phyloP scores from a whole-genome alignment of 345 rosid genomes.

The Conringia planisiliqua region DNA sequence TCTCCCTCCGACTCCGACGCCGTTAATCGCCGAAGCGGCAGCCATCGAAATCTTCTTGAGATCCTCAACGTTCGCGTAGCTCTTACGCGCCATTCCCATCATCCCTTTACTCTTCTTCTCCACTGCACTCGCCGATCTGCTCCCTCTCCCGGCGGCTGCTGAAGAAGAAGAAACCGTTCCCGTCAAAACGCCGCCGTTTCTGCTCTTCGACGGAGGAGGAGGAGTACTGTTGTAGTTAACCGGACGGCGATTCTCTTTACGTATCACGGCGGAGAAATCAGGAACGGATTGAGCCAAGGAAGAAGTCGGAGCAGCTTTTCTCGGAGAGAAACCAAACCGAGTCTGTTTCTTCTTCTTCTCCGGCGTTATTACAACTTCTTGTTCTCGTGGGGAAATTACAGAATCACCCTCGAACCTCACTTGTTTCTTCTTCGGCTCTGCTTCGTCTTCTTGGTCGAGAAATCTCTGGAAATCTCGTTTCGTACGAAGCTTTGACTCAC shows the following conservation, averaged over 20 bases:
- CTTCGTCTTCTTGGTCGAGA: slow-evolving; percentile 12
- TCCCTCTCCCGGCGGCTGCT: slow-evolving; percentile 39
- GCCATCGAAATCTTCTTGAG: slow-evolving; percentile 55
- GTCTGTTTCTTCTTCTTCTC: slow-evolving; percentile 52
- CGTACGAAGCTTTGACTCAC: slow-evolving; percentile 64
- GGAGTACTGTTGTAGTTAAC: slow-evolving; percentile 35
- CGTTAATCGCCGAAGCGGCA: slow-evolving; percentile 53
- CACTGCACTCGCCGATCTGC: slow-evolving; percentile 63
- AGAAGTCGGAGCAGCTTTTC: slow-evolving; percentile 31
- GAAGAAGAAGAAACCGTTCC: slow-evolving; percentile 32
- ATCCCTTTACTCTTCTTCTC: slow-evolving; percentile 52
- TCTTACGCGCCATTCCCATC: slow-evolving; percentile 53
- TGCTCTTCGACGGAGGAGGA: slow-evolving; percentile 43
- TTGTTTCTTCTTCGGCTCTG: slow-evolving; percentile 46
- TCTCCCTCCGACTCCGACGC: slow-evolving; percentile 44
- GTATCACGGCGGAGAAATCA: slow-evolving; percentile 64
- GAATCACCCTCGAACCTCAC: slow-evolving; percentile 47
- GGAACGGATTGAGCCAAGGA: slow-evolving; percentile 88
- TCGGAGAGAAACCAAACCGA: slow-evolving; percentile 41
- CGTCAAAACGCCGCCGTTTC: slow-evolving; percentile 25
- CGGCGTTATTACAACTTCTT: slow-evolving; percentile 1
- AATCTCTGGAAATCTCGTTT: slow-evolving; percentile 38
- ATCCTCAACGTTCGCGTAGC: slow-evolving; percentile 66
- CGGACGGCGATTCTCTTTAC: slow-evolving; percentile 88
- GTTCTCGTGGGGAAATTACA: slow-evolving; percentile 30